Evolutionary conservation across 169 alveolate genomes (phyloP), one percentile per base, ranked within the genome.

Genomic region (Plasmodium ovale): DNA sequence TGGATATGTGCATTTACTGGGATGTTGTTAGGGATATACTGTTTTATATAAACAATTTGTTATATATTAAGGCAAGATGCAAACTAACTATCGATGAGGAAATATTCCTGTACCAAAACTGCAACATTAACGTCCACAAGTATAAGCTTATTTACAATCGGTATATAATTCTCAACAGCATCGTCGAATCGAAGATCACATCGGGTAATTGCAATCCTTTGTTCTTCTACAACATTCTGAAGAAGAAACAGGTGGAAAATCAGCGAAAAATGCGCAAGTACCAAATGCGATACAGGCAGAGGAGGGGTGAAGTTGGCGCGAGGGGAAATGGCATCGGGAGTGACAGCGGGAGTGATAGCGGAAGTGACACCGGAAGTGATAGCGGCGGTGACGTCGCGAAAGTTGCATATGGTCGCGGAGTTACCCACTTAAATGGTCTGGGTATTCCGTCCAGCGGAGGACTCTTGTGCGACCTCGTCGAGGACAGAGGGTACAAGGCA

Each of bases 61-160:
- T 85, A 16, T 85, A 85, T 49, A 49, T 85, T 44, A 85, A 85
- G 33, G 87, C 91, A 16, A 69, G 69, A 31, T 85, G 91, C 68
- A 85, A 69, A 59, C 39, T 85, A 58, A 85, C 91, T 0, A 69
- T 85, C 21, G 91, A 85, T 69, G 91, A 85, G 47, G 91, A 85
- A 60, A 68, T 85, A 39, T 85, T 85, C 47, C 37, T 85, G 23
- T 85, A 85, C 64, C 74, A 85, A 58, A 85, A 85, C 56, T 85
- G 91, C 54, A 85, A 69, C 53, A 85, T 85, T 39, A 85, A 85
- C 35, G 59, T 85, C 31, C 91, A 85, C 58, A 85, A 85, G 27
- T 47, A 85, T 62, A 85, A 85, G 51, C 31, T 70, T 14, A 85
- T 85, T 10, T 85, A 85, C 42, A 85, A 85, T 35, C 53, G 91